Evolutionary conservation across 2,329 filamentous ascomycete species (phyloP), one percentile per base, ranked within the genome.

Genomic region (Talaromyces verruculosus): DNA sequence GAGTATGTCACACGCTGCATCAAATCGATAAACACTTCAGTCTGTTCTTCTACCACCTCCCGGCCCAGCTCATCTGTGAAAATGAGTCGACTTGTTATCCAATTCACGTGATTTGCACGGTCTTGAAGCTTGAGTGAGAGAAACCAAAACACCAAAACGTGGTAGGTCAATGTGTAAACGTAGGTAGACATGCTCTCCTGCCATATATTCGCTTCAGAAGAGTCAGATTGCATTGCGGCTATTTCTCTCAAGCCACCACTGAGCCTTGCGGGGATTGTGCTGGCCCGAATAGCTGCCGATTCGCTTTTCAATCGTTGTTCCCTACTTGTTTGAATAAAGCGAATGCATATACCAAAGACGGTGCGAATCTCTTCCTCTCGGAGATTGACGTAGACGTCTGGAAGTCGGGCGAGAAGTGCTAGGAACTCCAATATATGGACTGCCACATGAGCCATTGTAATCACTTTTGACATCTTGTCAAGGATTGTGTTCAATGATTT

Each of bases 91-190:
- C 90, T 92, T 11, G 91, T 90, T 69, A 99, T 97, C 91, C 92
- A 97, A 33, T 88, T 88, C 61, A 97, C 93, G 70, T 96, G 89
- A 68, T 88, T 91, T 39, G 89, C 87, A 61, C 95, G 89, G 74
- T 97, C 93, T 43, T 89, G 87, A 61, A 97, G 84, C 73, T 92
- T 94, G 71, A 99, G 78, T 0, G 93, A 91, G 71, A 99, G 84
- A 75, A 98, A 99, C 95, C 95, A 99, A 75, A 96, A 97, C 1
- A 93, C 90, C 70, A 99, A 93, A 71, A 97, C 92, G 75, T 98
- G 93, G 75, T 97, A 97, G 8, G 94, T 94, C 62, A 98, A 82
- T 1, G 93, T 91, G 76, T 96, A 95, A 30, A 99, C 92, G 75
- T 99, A 99, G 77, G 95, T 91, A 4, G 93, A 93, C 60, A 97